Percentiles rank a stretch among this genome's conserved stretches.
Evolutionary conservation across 345 rosid species (phyloP).

Genomic region (Odontarrhena argentea): DNA sequence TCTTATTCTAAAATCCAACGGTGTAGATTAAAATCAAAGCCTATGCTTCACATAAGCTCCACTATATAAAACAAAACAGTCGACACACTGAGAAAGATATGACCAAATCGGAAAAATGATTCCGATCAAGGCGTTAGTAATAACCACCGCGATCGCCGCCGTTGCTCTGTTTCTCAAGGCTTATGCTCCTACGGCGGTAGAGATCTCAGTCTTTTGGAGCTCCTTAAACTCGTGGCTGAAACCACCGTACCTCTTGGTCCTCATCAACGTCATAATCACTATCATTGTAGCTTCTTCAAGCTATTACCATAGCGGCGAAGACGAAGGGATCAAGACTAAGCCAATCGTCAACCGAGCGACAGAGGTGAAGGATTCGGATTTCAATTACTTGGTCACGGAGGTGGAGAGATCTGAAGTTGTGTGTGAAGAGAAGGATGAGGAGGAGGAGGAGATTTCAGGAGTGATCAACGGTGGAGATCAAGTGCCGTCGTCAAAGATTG

Average conservation of each 20-base stretch:
- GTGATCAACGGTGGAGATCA: slow-evolving; percentile 34
- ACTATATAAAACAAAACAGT: slow-evolving; percentile 34
- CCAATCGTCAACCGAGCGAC: not conserved
- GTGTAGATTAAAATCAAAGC: not conserved
- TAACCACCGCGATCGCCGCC: slow-evolving; percentile 46
- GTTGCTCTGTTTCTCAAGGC: slow-evolving; percentile 41
- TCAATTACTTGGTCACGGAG: slow-evolving; percentile 1
- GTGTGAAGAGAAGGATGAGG: not conserved
- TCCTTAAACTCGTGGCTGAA: slow-evolving; percentile 54
- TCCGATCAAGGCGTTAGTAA: slow-evolving; percentile 40
- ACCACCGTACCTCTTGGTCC: slow-evolving; percentile 59
- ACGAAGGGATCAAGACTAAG: not conserved
- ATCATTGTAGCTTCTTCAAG: slow-evolving; percentile 55
- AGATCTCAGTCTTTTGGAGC: slow-evolving; percentile 45
- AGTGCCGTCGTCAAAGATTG: slow-evolving; percentile 38
- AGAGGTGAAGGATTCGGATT: not conserved
- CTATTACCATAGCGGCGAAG: slow-evolving; percentile 32
- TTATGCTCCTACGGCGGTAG: slow-evolving; percentile 44
- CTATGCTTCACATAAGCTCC: too few species aligned
- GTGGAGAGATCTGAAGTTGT: slow-evolving; percentile 15
- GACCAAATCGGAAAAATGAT: slow-evolving; percentile 15
- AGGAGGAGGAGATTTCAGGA: not conserved
- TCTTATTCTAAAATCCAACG: slow-evolving; percentile 23
- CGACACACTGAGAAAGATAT: not conserved
- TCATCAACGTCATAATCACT: slow-evolving; percentile 59